Percentiles rank a stretch among this genome's conserved stretches.
These are phyloP conservation scores for Cladosporium sp. DNA, from an alignment of 2,329 filamentous ascomycete genomes.

Conservation along the genomic window DNA sequence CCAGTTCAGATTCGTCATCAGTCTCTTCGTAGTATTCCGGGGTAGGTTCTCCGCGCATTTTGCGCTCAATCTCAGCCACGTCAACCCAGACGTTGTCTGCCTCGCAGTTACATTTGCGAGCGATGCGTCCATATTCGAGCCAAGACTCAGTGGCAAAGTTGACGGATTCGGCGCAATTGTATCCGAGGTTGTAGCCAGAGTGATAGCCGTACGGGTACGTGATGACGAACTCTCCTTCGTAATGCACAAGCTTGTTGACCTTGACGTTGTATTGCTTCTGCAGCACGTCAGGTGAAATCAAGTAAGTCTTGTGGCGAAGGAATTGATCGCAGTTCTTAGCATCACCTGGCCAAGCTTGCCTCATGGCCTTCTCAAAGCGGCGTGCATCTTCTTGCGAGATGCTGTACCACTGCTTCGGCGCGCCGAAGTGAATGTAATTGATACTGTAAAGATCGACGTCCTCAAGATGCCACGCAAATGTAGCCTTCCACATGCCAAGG, in stretches of 20 bases:
- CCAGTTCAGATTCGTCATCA: slow-evolving; percentile 63
- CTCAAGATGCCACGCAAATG: slow-evolving; percentile 98
- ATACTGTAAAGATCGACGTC: slow-evolving; percentile 99
- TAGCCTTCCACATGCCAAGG: slow-evolving; percentile 99
- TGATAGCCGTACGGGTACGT: slow-evolving; percentile 99
- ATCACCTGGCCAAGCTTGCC: slow-evolving; percentile 88
- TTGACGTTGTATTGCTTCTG: slow-evolving; percentile 89
- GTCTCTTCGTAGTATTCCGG: slow-evolving; percentile 81
- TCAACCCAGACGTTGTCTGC: slow-evolving; percentile 99
- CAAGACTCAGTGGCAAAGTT: slow-evolving; percentile 96
- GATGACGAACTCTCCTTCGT: slow-evolving; percentile 96
- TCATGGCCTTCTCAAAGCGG: slow-evolving; percentile 93
- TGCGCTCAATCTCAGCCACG: slow-evolving; percentile 92
- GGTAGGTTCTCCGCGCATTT: slow-evolving; percentile 79
- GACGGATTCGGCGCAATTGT: slow-evolving; percentile 98
- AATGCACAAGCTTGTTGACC: slow-evolving; percentile 92
- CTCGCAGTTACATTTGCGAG: slow-evolving; percentile 95
- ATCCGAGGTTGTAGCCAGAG: slow-evolving; percentile 95
- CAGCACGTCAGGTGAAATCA: slow-evolving; percentile 88
- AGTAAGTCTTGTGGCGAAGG: slow-evolving; percentile 92
- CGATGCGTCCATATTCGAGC: slow-evolving; percentile 92
- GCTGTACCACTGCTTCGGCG: slow-evolving; percentile 99
- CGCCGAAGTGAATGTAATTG: slow-evolving; percentile 98
- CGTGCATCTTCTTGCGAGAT: slow-evolving; percentile 94
- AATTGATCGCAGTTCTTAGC: slow-evolving; percentile 96